Conservation (phyloP, 2,329 filamentous ascomycete genomes). For the Penicillium sp. region DNA sequence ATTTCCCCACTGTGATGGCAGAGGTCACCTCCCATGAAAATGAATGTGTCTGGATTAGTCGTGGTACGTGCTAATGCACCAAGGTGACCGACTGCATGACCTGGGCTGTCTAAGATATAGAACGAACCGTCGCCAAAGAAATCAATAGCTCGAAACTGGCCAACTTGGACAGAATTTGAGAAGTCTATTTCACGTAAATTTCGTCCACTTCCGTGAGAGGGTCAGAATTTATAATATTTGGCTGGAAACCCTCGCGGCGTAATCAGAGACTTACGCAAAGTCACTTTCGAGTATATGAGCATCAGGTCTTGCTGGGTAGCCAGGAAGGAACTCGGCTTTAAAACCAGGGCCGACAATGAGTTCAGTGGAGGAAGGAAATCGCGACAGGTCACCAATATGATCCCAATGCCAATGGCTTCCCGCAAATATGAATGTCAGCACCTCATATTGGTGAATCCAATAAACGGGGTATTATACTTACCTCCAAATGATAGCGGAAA, state of each 20-base stretch:
- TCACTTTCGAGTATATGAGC: conserved; percentile 36
- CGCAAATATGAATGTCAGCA: background rate
- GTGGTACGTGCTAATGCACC: conserved; percentile 40
- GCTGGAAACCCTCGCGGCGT: no score
- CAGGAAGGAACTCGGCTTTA: conserved; percentile 36
- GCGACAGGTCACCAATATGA: conserved; percentile 38
- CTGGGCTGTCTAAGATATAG: conserved; percentile 30
- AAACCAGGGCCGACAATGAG: conserved; percentile 45
- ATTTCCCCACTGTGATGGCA: conserved; percentile 42
- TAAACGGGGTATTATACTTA: background rate
- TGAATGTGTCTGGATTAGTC: conserved; percentile 33
- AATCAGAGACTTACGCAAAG: conserved; percentile 28
- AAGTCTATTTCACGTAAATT: conserved; percentile 23
- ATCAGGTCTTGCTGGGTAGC: conserved; percentile 37
- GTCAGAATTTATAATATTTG: background rate
- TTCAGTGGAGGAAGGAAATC: conserved; percentile 37
- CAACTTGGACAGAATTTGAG: conserved; percentile 6
- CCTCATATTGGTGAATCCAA: background rate
- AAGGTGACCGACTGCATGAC: conserved; percentile 43
- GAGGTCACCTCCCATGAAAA: conserved; percentile 46
- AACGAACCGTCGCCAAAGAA: conserved; percentile 38
- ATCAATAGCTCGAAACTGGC: conserved; percentile 33
- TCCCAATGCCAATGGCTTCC: conserved; percentile 33
- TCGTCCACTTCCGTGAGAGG: background rate
- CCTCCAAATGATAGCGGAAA: conserved; percentile 9